Evolutionary conservation across 2,329 filamentous ascomycete species (phyloP).

Genomic region (Apiospora phragmitis): DNA sequence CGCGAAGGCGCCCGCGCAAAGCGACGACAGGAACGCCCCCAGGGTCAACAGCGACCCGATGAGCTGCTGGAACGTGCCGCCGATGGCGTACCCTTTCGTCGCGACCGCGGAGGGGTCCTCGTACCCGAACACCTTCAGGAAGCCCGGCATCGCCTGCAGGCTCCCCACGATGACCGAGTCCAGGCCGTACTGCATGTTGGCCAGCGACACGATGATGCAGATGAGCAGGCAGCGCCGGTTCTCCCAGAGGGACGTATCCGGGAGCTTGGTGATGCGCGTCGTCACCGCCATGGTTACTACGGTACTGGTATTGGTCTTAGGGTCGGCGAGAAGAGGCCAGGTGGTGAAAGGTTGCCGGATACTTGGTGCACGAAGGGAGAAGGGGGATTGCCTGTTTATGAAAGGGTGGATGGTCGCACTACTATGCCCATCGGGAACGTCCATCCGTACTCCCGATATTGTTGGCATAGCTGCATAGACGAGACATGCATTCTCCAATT

Average conservation of each 20-base stretch:
- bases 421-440: not conserved
- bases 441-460: not conserved
- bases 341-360: not conserved
- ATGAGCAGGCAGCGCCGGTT: conserved; percentile 47
- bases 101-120: conserved; percentile 33
- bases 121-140: conserved; percentile 51
- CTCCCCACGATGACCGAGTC: conserved; percentile 47
- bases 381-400: not conserved
- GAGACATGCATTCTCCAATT: not conserved
- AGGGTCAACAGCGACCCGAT: conserved; percentile 53
- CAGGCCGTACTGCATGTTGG: conserved; percentile 54
- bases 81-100: conserved; percentile 40
- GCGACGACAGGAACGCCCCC: conserved; percentile 39
- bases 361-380: not conserved
- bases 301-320: not conserved
- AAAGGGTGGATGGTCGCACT: not conserved
- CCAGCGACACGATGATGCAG: conserved; percentile 46
- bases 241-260: conserved; percentile 37
- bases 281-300: not conserved
- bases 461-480: not conserved
- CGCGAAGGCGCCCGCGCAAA: conserved; percentile 45
- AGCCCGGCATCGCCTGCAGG: conserved; percentile 52
- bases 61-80: conserved; percentile 50
- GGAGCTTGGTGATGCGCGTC: conserved; percentile 18
- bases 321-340: not conserved